phyloP scores from a whole-genome alignment of 2,329 filamentous ascomycete species.

The Pseudogymnoascus sp. region DNA sequence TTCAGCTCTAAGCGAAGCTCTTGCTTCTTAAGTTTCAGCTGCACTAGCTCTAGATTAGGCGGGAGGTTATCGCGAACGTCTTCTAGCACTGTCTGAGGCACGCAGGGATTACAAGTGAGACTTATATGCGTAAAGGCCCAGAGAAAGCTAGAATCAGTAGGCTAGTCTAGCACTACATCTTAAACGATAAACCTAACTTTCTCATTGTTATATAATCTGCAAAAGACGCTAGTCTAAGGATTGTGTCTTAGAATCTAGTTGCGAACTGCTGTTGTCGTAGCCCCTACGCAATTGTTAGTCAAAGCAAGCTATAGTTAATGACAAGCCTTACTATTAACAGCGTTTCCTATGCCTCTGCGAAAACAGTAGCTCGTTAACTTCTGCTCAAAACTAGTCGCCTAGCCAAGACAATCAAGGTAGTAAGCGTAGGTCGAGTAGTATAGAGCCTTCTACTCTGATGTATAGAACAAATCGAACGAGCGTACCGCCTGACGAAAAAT shows the following conservation, averaged over 20 bases:
- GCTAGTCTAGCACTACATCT: constrained; percentile 14
- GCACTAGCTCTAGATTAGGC: constrained; percentile 11
- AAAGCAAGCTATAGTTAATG: neutral
- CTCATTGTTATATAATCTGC: constrained; percentile 13
- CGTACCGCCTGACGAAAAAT: too few relatives aligned
- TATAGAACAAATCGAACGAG: too few relatives aligned
- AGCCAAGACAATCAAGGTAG: constrained; percentile 14
- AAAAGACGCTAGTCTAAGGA: constrained; percentile 16
- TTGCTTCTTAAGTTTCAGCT: constrained; percentile 13
- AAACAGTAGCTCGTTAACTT: constrained; percentile 9
- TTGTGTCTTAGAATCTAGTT: constrained; percentile 15
- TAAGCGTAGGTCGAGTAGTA: too few relatives aligned
- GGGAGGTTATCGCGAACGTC: constrained; percentile 13
- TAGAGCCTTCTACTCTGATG: too few relatives aligned
- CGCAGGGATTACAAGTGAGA: too few relatives aligned
- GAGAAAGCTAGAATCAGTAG: constrained; percentile 14
- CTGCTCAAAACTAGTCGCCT: constrained; percentile 12
- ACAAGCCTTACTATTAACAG: constrained; percentile 8
- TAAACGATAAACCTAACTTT: constrained; percentile 20
- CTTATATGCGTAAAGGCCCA: too few relatives aligned
- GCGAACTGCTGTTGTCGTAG: constrained; percentile 12
- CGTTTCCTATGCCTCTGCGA: neutral
- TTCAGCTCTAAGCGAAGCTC: neutral
- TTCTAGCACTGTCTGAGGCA: constrained; percentile 14
- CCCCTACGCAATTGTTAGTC: constrained; percentile 10